These are phyloP conservation scores for Cyclotella sp. DNA, from an alignment of 108 stramenopile species.

Conservation along the genomic window DNA sequence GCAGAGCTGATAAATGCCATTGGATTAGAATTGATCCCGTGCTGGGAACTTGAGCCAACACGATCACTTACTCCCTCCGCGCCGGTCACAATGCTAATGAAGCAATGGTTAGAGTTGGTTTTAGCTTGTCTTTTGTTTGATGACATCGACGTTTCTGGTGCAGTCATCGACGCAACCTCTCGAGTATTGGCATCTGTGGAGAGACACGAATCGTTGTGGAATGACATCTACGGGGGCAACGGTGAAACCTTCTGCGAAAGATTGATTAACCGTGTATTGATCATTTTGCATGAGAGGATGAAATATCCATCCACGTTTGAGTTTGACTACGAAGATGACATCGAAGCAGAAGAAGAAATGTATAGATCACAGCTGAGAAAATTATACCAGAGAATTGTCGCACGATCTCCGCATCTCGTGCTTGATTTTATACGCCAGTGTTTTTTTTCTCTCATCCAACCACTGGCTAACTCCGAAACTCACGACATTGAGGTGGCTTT, in stretches of 20 bases:
- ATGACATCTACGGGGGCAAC: not conserved
- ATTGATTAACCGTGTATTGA: constrained; percentile 27
- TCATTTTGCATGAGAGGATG: constrained; percentile 68
- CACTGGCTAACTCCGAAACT: constrained; percentile 53
- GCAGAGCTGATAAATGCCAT: constrained; percentile 68
- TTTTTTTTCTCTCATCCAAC: constrained; percentile 31
- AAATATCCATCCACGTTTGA: constrained; percentile 70
- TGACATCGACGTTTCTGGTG: constrained; percentile 83
- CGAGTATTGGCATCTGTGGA: constrained; percentile 27
- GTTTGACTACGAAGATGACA: constrained; percentile 76
- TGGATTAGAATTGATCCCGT: constrained; percentile 59
- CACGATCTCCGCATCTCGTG: constrained; percentile 51
- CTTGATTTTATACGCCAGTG: constrained; percentile 60
- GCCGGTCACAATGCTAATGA: constrained; percentile 26
- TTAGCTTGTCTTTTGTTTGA: constrained; percentile 67
- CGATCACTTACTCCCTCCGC: constrained; percentile 18
- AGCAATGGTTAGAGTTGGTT: constrained; percentile 57
- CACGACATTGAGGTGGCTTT: constrained; percentile 66
- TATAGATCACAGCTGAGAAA: constrained; percentile 74
- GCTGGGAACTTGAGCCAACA: constrained; percentile 17
- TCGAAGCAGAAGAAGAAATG: constrained; percentile 75
- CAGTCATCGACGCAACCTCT: constrained; percentile 64
- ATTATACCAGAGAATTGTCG: constrained; percentile 64
- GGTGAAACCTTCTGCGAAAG: constrained; percentile 40
- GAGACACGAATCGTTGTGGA: constrained; percentile 30